Percentiles rank a stretch among this genome's conserved stretches.
Conservation (phyloP, 2,329 filamentous ascomycete genomes). For the Colletotrichum theobromicola region DNA sequence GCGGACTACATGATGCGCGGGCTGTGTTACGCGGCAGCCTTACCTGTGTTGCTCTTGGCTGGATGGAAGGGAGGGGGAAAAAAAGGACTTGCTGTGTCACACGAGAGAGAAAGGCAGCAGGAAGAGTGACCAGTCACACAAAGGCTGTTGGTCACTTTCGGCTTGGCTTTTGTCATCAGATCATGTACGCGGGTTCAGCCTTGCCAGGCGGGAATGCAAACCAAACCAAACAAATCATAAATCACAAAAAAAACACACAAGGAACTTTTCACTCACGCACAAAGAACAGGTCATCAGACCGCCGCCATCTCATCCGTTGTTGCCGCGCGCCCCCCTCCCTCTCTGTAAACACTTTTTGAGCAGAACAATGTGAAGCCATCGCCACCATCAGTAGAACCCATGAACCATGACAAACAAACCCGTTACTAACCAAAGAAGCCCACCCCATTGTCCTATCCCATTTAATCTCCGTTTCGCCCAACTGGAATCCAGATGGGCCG, state of each 20-base stretch:
- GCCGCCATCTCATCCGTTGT: background rate
- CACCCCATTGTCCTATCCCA: background rate
- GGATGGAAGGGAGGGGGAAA: background rate
- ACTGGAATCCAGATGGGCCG: background rate
- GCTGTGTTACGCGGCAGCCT: background rate
- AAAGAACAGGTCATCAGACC: background rate
- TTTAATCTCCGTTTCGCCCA: background rate
- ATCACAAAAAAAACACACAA: background rate
- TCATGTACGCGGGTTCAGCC: background rate
- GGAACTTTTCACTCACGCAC: background rate
- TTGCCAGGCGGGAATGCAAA: background rate
- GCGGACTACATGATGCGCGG: background rate
- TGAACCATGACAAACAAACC: background rate
- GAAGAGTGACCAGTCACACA: constrained; percentile 1
- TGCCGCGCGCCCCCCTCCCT: background rate
- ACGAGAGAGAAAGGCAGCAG: background rate
- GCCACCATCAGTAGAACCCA: background rate
- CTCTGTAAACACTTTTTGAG: background rate
- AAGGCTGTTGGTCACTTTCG: background rate
- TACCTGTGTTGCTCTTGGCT: background rate
- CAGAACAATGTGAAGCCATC: background rate
- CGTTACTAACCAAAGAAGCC: background rate
- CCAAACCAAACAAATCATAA: background rate
- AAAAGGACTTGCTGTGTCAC: background rate
- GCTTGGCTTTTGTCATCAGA: constrained; percentile 5